Evolutionary conservation across 306 rosid genomes (phyloP), one percentile per base, ranked within the genome.

Genomic region (Gastrolobium bilobum): DNA sequence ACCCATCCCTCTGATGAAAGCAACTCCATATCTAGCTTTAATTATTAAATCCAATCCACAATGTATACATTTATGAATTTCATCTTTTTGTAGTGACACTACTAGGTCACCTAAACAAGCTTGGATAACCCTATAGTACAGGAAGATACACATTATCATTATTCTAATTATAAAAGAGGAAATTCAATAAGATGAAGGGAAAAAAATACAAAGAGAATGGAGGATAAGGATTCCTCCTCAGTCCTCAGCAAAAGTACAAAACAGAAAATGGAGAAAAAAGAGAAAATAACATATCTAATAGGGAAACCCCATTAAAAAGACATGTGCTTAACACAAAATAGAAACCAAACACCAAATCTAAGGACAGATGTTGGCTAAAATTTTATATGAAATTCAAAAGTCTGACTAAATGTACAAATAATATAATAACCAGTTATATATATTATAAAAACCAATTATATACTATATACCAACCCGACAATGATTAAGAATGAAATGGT

Each of bases 11-110:
- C 20, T 14, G 33, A 67, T 14, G 29, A 53, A 73, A 68, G 48
- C 85, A 64, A 69, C 60, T 31, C 33, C 26, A 26, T 42, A 53
- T 46, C 61, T 26, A 58, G 44, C 0, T 4, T 33, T 20, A 46
- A 61, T 47, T 31, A 68, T 47, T 47, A 51, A 53, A 60, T 68
- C 43, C 70, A 57, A 48, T 8, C 10, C 76, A 48, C 68, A 46
- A 64, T 14, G n/a, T 6, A 63, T 38, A 63, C 14, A 14, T 39
- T 20, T 14, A 51, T 58, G 31, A 61, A 78, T 57, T 47, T 43
- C 9, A 48, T 6, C 64, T 11, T 51, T 57, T 62, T 52, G 44
- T 73, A 62, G 43, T 6, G 10, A 61, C 44, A 30, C 2, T 1
- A 30, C 2, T 1, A 60, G 48, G n/a, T 33, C 14, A 59, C 59